These are phyloP conservation scores for Fusarium pseudoanthophilum DNA, from an alignment of 2,329 filamentous ascomycete species.

Conservation along the genomic window DNA sequence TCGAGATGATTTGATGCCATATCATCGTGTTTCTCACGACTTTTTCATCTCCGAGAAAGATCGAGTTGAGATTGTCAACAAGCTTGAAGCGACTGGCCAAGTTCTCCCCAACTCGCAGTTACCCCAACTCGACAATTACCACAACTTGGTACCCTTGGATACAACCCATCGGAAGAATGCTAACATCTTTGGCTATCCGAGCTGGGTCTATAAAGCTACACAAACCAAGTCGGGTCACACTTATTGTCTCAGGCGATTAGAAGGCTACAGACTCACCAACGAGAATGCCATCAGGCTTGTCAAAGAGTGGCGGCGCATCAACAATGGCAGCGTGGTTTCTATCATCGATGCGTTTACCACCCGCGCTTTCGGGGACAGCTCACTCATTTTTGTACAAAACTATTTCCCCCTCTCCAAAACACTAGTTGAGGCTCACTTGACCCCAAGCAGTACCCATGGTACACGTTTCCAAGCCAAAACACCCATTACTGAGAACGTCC, in stretches of 20 bases:
- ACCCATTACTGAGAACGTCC: constrained; percentile 73
- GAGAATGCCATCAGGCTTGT: constrained; percentile 88
- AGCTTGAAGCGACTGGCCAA: constrained; percentile 85
- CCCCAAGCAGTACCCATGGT: constrained; percentile 52
- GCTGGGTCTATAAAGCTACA: constrained; percentile 94
- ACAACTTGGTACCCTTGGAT: constrained; percentile 91
- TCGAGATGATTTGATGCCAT: constrained; percentile 81
- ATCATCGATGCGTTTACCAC: constrained; percentile 95
- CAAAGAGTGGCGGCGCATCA: constrained; percentile 88
- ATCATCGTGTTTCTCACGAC: constrained; percentile 88
- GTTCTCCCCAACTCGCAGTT: constrained; percentile 81
- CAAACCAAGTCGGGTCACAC: constrained; percentile 88
- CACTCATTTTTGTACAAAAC: constrained; percentile 91
- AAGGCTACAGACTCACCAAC: constrained; percentile 89
- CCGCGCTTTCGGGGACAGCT: constrained; percentile 91
- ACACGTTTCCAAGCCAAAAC: constrained; percentile 59
- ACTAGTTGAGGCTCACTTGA: constrained; percentile 82
- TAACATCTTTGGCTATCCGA: constrained; percentile 84
- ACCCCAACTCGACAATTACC: constrained; percentile 86
- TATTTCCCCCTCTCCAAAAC: constrained; percentile 94
- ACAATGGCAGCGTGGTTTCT: constrained; percentile 83
- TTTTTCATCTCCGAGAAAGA: constrained; percentile 91
- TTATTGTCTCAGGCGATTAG: constrained; percentile 88
- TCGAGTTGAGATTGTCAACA: constrained; percentile 89
- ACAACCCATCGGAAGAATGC: constrained; percentile 81